Base-by-base conservation (phyloP, 371 early-diverging fungal species). In the Mortierella sp. region DNA sequence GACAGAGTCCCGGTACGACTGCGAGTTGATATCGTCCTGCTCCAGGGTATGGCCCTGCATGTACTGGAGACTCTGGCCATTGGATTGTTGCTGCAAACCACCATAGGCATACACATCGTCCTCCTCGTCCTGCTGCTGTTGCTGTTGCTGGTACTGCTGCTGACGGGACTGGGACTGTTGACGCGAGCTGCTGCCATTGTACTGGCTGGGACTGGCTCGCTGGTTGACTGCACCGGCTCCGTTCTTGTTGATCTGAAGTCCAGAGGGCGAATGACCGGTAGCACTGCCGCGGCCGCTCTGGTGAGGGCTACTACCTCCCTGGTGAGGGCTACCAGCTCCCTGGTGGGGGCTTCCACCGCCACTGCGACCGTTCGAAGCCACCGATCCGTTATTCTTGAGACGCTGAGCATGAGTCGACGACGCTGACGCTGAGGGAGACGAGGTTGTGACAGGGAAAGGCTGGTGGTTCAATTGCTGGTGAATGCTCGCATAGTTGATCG, bases 391-490 rank as follows among this genome's bases (percentile, higher is more conserved):
- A 34, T 58, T 58, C 22, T 34, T 58, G 37, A 34, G 37, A 58
- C 61, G 61, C 37, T 58, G 61, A 0, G 61, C 37, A 19, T 58
- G 61, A 9, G 37, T 31, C 29, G 53, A 29, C 0, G 61, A 19
- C 8, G 68, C 24, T 4, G 39, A 48, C 4, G 31, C 37, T 1
- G 68, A 37, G 19, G 68, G 16, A 4, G 76, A 31, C 4, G 64
- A 45, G 44, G 43, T 53, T 10, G 10, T 16, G 37, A 31, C 24
- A 29, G 52, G 37, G 44, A 43, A 31, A 41, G 58, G 64, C 16
- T 68, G 67, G 19, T n/a, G 43, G 64, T 66, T 66, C 66, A 68
- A 6, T 37, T 83, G 83, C 48, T 78, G 79, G 31, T 78, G 83
- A 14, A 78, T 64, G 3, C 79, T 67, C 2, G 76, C 83, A 41